Evolutionary conservation across 2,329 filamentous ascomycete genomes (phyloP).

Genomic region (Nannizziopsis arthrosporioides): DNA sequence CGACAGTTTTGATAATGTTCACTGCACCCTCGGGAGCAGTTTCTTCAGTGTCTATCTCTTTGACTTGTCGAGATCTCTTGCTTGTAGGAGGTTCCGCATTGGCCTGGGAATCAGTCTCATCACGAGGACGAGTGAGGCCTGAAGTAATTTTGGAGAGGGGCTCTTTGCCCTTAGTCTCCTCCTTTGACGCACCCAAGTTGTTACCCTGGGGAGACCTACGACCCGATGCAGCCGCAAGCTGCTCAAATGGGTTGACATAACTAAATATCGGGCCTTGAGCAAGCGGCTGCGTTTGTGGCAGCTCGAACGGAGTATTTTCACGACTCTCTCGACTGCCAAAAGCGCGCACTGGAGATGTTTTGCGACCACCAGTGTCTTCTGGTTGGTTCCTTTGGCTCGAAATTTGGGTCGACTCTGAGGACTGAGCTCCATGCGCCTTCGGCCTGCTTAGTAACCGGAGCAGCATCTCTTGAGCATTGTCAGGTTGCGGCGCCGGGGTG

Average conservation of each 20-base stretch:
- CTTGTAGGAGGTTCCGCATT: background rate
- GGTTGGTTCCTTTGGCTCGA: constrained; percentile 14
- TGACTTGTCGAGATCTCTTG: constrained; percentile 1
- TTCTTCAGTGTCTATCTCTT: constrained; percentile 36
- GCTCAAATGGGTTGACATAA: constrained; percentile 62
- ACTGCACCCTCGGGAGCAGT: constrained; percentile 60
- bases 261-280: constrained; percentile 47
- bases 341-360: constrained; percentile 23
- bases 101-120: background rate
- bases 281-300: constrained; percentile 25
- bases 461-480: constrained; percentile 72
- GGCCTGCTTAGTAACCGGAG: constrained; percentile 74
- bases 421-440: constrained; percentile 30
- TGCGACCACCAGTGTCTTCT: constrained; percentile 11
- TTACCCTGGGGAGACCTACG: constrained; percentile 35
- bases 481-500: constrained; percentile 22
- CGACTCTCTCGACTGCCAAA: constrained; percentile 22
- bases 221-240: constrained; percentile 53
- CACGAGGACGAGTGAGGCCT: constrained; percentile 7
- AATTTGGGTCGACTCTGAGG: constrained; percentile 9
- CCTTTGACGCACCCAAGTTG: constrained; percentile 28
- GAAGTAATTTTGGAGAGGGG: background rate
- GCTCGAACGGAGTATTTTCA: constrained; percentile 29
- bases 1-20: constrained; percentile 50
- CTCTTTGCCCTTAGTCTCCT: constrained; percentile 14